Evolutionary conservation across 192 early-diverging fungal species (phyloP).

Genomic region (Umbelopsis ramanniana): DNA sequence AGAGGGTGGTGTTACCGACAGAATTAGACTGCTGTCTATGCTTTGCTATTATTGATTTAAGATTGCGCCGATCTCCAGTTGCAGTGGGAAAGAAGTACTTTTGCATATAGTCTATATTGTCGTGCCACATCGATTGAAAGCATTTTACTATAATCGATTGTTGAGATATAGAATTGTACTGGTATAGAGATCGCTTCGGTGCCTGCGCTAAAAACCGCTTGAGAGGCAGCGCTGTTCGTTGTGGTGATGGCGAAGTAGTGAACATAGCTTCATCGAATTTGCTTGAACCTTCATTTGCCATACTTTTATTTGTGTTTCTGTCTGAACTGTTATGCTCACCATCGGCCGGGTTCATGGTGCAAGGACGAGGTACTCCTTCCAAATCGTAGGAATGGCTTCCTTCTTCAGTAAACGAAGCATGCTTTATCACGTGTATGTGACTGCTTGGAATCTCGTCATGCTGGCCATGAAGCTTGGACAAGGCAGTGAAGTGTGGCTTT

Average conservation of each 20-base stretch:
- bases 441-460: not conserved
- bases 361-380: not conserved
- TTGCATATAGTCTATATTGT: constrained; percentile 31
- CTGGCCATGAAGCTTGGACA: too few species aligned
- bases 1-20: not conserved
- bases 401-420: not conserved
- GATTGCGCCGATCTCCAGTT: constrained; percentile 13
- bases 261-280: not conserved
- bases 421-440: not conserved
- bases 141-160: constrained; percentile 33
- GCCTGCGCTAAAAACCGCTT: constrained; percentile 35
- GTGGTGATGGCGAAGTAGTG: constrained; percentile 4
- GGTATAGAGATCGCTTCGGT: constrained; percentile 20
- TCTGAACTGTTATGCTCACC: not conserved
- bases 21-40: constrained; percentile 15
- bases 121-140: constrained; percentile 38
- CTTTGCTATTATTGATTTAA: constrained; percentile 27
- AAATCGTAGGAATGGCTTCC: not conserved
- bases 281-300: not conserved
- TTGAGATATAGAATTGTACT: constrained; percentile 7
- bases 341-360: constrained; percentile 14
- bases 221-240: constrained; percentile 12
- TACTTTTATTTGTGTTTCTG: not conserved
- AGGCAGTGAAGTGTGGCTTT: not conserved
- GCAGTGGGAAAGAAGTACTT: constrained; percentile 38